These are phyloP conservation scores for Forsythia suspensa DNA, from an alignment of 257 asterid genomes.

Conservation along the genomic window DNA sequence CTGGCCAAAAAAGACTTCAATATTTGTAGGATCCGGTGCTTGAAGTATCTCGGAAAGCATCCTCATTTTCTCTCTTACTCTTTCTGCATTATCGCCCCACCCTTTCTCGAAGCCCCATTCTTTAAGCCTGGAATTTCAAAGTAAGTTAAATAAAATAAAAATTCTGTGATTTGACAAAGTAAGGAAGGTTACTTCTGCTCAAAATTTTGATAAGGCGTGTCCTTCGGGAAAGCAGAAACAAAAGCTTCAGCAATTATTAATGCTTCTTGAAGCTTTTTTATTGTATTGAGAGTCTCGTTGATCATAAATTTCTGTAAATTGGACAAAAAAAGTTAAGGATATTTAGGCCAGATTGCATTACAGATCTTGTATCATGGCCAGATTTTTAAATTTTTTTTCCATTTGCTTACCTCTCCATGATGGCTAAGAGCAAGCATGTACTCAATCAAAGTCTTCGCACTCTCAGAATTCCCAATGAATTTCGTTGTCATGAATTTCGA, in stretches of 20 bases:
- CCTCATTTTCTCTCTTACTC: conserved; percentile 62
- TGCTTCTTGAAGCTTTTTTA: conserved; percentile 58
- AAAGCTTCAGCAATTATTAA: conserved; percentile 54
- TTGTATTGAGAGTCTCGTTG: conserved; percentile 55
- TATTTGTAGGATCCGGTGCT: conserved; percentile 69
- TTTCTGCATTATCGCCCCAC: conserved; percentile 75
- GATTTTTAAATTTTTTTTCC: not conserved
- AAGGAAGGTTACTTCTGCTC: conserved; percentile 51
- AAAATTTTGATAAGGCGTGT: conserved; percentile 55
- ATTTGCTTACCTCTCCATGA: conserved; percentile 60
- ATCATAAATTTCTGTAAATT: conserved; percentile 71
- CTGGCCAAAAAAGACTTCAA: conserved; percentile 59
- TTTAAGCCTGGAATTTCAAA: conserved; percentile 46
- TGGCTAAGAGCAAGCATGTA: conserved; percentile 64
- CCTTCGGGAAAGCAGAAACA: conserved; percentile 54
- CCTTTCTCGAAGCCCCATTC: conserved; percentile 84
- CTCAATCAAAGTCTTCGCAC: conserved; percentile 58
- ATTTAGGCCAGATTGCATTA: not conserved
- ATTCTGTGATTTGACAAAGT: not conserved
- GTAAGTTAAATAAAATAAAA: not conserved
- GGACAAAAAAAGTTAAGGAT: not conserved
- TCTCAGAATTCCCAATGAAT: conserved; percentile 45
- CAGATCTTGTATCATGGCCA: not conserved
- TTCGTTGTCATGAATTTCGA: conserved; percentile 66
- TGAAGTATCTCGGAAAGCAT: conserved; percentile 72